phyloP scores from a whole-genome alignment of 306 rosid species.

The Cotoneaster glaucophyllus region DNA sequence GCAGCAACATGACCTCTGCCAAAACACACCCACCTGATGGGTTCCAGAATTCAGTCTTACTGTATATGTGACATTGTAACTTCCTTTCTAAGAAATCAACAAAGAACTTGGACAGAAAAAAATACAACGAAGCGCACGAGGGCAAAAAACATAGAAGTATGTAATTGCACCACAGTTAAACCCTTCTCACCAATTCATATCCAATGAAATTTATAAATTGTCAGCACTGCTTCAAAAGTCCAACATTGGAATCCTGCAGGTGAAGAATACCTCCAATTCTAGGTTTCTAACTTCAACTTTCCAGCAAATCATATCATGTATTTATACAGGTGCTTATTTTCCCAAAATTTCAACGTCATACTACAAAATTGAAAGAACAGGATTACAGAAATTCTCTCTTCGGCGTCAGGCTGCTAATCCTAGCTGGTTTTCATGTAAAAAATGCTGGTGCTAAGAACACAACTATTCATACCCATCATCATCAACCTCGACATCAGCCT shows the following conservation, averaged over 20 bases:
- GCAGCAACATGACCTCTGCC: neutral
- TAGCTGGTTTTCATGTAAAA: slow-evolving; percentile 10
- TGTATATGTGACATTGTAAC: neutral
- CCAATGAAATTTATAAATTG: neutral
- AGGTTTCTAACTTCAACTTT: slow-evolving; percentile 6
- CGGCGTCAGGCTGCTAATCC: slow-evolving; percentile 7
- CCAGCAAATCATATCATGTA: slow-evolving; percentile 7
- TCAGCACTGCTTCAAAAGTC: neutral
- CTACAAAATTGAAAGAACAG: slow-evolving; percentile 8
- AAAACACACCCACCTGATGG: neutral
- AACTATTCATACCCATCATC: slow-evolving; percentile 29
- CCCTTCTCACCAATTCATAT: neutral
- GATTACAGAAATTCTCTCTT: neutral
- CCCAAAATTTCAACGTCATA: slow-evolving; percentile 19
- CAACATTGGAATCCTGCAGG: neutral
- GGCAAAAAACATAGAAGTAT: neutral
- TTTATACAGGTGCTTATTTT: slow-evolving; percentile 7
- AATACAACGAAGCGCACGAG: neutral
- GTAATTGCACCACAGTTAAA: neutral
- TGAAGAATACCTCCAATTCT: neutral
- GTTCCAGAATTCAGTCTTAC: neutral
- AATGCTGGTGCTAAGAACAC: neutral
- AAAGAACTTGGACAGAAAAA: neutral
- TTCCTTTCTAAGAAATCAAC: neutral
- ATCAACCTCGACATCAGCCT: slow-evolving; percentile 57